Evolutionary conservation across 2,329 filamentous ascomycete species (phyloP).

Genomic region (Trichoderma breve): DNA sequence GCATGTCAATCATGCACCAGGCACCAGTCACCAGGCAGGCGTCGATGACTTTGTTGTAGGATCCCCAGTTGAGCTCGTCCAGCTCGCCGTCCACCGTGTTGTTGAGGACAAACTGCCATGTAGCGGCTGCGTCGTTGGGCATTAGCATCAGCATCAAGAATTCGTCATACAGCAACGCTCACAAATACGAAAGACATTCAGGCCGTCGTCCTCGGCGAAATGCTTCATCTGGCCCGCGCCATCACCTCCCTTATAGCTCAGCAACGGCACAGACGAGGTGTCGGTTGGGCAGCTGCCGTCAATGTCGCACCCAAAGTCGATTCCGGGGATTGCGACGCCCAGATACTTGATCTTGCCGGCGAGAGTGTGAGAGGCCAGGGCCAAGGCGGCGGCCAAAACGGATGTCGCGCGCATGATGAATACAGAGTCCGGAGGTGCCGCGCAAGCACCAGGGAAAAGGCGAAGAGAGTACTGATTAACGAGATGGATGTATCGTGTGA

Average conservation of each 20-base stretch:
- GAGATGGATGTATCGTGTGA: neutral
- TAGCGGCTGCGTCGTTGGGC: slow-evolving; percentile 34
- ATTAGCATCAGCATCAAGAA: neutral
- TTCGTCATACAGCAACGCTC: slow-evolving; percentile 21
- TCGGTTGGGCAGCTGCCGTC: slow-evolving; percentile 41
- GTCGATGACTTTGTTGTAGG: slow-evolving; percentile 56
- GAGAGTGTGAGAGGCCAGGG: slow-evolving; percentile 14
- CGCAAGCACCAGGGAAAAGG: neutral
- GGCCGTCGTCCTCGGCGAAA: slow-evolving; percentile 49
- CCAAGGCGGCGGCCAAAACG: slow-evolving; percentile 14
- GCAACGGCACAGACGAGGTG: slow-evolving; percentile 37
- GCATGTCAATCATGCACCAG: slow-evolving; percentile 58
- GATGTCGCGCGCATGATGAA: slow-evolving; percentile 18
- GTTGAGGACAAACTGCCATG: slow-evolving; percentile 60
- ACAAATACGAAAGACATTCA: slow-evolving; percentile 57
- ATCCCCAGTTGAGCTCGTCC: slow-evolving; percentile 45
- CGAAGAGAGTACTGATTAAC: neutral
- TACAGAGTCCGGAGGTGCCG: neutral
- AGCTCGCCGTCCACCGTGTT: slow-evolving; percentile 50
- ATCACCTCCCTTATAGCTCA: slow-evolving; percentile 32
- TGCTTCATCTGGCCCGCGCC: slow-evolving; percentile 56
- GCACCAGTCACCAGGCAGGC: slow-evolving; percentile 56
- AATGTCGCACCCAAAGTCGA: slow-evolving; percentile 49
- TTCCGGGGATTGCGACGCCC: slow-evolving; percentile 47
- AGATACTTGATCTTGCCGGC: slow-evolving; percentile 22